Percentiles rank a stretch among this genome's conserved stretches.
Conservation (phyloP, 805 yeast genomes). For the Zygosaccharomyces lentus region DNA sequence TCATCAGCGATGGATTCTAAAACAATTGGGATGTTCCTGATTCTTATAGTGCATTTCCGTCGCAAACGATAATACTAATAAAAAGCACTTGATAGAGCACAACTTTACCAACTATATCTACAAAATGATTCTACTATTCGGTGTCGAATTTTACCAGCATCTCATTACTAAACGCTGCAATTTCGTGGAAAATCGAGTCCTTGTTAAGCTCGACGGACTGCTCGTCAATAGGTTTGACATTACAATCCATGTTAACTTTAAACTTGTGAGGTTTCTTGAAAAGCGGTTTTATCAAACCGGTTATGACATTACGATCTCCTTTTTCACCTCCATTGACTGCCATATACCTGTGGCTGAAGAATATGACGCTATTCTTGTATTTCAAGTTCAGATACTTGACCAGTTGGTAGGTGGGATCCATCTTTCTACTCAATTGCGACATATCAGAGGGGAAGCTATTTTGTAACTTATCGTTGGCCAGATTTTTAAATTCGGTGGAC, state of each 20-base stretch:
- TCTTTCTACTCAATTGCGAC: conserved; percentile 41
- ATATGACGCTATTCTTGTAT: conserved; percentile 63
- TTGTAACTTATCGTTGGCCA: conserved; percentile 33
- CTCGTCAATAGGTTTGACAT: conserved; percentile 56
- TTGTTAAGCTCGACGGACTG: conserved; percentile 59
- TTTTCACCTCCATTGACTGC: conserved; percentile 52
- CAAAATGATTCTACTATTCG: conserved; percentile 14
- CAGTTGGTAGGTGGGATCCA: conserved; percentile 60
- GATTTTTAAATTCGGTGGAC: conserved; percentile 55
- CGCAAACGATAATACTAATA: background rate
- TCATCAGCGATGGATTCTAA: background rate
- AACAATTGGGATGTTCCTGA: background rate
- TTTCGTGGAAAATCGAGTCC: conserved; percentile 69
- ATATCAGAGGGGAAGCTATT: conserved; percentile 35
- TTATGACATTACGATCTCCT: conserved; percentile 57
- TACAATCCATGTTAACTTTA: conserved; percentile 73
- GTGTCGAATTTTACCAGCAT: conserved; percentile 43
- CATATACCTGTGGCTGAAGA: conserved; percentile 56
- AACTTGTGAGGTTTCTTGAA: conserved; percentile 59
- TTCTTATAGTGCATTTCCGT: background rate
- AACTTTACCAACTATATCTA: conserved; percentile 2
- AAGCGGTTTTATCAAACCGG: conserved; percentile 78
- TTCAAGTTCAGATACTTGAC: conserved; percentile 57
- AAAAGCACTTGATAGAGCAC: background rate
- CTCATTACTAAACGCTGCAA: conserved; percentile 65